phyloP scores from a whole-genome alignment of 2,329 filamentous ascomycete genomes.

The Leptoxyphium fumago region DNA sequence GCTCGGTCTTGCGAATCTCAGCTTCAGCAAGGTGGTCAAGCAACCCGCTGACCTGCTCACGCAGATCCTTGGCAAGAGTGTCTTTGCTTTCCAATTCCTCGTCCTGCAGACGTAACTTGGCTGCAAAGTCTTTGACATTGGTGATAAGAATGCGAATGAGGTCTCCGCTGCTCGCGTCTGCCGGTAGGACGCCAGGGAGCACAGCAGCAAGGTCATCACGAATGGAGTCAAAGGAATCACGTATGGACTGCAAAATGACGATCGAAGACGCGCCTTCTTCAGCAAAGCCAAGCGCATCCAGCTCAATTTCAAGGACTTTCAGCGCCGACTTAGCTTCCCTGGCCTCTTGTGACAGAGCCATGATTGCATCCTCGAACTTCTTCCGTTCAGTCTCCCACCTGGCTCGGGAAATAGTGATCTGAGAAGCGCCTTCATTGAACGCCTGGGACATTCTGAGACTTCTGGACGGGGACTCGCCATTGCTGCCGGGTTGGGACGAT shows the following conservation, averaged over 20 bases:
- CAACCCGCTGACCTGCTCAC: constrained; percentile 21
- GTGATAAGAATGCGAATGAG: constrained; percentile 25
- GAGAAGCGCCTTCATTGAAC: background rate
- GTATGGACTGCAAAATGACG: constrained; percentile 25
- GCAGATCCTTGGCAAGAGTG: constrained; percentile 18
- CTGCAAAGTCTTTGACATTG: constrained; percentile 19
- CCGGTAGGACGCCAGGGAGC: constrained; percentile 24
- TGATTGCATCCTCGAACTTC: constrained; percentile 25
- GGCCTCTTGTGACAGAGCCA: constrained; percentile 22
- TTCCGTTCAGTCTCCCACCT: constrained; percentile 15
- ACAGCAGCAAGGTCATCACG: constrained; percentile 26
- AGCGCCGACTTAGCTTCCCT: constrained; percentile 26
- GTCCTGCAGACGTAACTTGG: constrained; percentile 21
- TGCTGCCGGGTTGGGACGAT: constrained; percentile 1
- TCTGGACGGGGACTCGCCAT: background rate
- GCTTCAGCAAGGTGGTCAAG: constrained; percentile 22
- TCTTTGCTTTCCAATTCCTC: constrained; percentile 21
- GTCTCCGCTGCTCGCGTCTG: constrained; percentile 24
- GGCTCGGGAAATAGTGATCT: background rate
- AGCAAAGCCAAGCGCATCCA: constrained; percentile 28
- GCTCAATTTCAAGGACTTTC: constrained; percentile 28
- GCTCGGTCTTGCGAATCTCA: constrained; percentile 21
- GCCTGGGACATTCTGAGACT: background rate
- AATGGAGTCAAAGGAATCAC: constrained; percentile 25
- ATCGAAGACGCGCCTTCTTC: constrained; percentile 18